A percentile compares a stretch with the other conserved stretches of the same genome.
Conservation (phyloP, 179 eudicot genomes). For the Silene noctiflora region DNA sequence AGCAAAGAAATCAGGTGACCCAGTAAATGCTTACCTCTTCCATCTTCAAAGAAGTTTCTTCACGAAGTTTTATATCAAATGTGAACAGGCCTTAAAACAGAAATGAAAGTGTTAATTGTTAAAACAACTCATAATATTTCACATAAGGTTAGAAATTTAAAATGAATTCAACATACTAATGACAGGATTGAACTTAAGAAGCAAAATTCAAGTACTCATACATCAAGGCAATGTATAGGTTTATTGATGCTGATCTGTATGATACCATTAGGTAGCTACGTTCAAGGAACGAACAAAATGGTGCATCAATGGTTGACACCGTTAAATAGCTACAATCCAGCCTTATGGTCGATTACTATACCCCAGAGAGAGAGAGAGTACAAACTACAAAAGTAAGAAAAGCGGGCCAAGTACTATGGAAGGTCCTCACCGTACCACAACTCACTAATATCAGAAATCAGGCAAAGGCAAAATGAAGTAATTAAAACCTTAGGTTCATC, state of each 20-base stretch:
- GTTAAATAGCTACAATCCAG: background rate
- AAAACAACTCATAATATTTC: background rate
- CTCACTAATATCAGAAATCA: background rate
- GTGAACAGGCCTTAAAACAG: conserved; percentile 19
- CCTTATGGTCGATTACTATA: background rate
- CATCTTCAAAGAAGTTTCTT: conserved; percentile 22
- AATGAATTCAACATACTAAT: background rate
- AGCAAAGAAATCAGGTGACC: background rate
- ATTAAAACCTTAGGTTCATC: background rate
- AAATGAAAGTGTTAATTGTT: background rate
- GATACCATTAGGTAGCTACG: background rate
- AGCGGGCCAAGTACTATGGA: background rate
- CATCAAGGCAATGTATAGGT: background rate
- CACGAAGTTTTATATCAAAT: background rate
- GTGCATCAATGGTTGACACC: background rate
- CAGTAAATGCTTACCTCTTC: conserved; percentile 29
- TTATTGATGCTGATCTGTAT: background rate
- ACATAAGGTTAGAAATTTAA: background rate
- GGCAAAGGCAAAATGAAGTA: background rate
- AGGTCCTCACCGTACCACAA: too few relatives aligned
- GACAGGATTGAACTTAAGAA: background rate
- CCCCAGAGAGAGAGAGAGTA: background rate
- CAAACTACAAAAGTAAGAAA: background rate
- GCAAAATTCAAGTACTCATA: background rate
- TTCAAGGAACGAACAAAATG: background rate